These are phyloP conservation scores for Triadica sebifera DNA, from an alignment of 345 rosid species.

Conservation along the genomic window DNA sequence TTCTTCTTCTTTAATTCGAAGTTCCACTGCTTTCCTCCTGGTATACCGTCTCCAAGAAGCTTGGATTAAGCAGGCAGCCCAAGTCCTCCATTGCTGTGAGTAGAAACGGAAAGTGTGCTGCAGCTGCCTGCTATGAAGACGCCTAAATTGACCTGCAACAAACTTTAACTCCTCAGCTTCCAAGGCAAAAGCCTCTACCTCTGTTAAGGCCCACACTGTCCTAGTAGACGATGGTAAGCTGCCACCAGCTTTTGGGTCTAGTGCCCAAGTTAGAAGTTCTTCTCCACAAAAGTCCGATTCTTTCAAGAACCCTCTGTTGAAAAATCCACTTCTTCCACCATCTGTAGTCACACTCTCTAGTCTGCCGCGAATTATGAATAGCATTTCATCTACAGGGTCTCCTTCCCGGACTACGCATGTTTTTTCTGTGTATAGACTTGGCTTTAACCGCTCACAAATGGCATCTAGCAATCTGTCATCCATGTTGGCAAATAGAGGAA, in stretches of 20 bases:
- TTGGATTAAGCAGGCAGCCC: slow-evolving; percentile 83
- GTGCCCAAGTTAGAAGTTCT: slow-evolving; percentile 77
- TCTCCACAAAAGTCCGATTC: slow-evolving; percentile 83
- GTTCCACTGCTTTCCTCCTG: slow-evolving; percentile 59
- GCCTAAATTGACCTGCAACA: slow-evolving; percentile 80
- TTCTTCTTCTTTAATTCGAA: slow-evolving; percentile 47
- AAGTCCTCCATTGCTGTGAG: slow-evolving; percentile 94
- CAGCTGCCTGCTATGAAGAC: slow-evolving; percentile 83
- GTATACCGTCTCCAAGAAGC: slow-evolving; percentile 67
- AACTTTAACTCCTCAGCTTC: slow-evolving; percentile 87
- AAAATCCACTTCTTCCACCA: slow-evolving; percentile 88
- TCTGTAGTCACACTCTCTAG: slow-evolving; percentile 87
- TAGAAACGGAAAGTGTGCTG: slow-evolving; percentile 86
- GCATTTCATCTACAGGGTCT: slow-evolving; percentile 87
- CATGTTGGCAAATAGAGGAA: slow-evolving; percentile 83
- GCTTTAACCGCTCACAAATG: slow-evolving; percentile 84
- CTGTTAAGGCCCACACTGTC: slow-evolving; percentile 61
- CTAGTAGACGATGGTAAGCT: slow-evolving; percentile 65
- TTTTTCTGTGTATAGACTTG: slow-evolving; percentile 66
- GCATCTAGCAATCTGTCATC: slow-evolving; percentile 83
- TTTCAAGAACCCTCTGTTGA: slow-evolving; percentile 62
- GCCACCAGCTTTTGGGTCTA: slow-evolving; percentile 62
- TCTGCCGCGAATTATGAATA: slow-evolving; percentile 75
- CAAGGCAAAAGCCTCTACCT: slow-evolving; percentile 85
- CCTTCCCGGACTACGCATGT: slow-evolving; percentile 81